Base-by-base conservation (phyloP, 139 green algal genomes). In the Chlorella sp. region DNA sequence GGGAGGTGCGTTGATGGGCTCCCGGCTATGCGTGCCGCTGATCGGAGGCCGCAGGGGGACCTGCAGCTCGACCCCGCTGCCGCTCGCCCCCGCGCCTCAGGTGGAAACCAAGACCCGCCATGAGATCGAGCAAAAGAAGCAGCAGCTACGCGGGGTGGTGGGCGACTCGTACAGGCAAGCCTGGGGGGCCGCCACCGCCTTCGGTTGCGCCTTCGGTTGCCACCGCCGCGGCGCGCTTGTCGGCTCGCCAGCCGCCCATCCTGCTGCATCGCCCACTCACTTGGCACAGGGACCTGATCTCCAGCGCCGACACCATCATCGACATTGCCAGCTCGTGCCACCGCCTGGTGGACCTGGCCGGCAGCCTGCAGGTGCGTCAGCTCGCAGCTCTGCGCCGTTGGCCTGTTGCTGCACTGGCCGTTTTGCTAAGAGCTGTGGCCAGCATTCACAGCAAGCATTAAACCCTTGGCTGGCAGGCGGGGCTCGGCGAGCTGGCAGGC, bases 51-150 rank as follows among this genome's bases (percentile, higher is more conserved):
- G 46, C 46, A 54, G 46, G 8, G 46, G 51, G 51, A n/a, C 51
- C 9, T 20, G 51, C 11, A 60, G 51, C 51, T 60, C 51, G 24
- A 20, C 51, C 51, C 14, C 51, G 51, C 51, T 60, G 51, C 51
- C 51, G 2, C 51, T 60, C 11, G 13, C 11, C 51, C 51, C 51
- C 14, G 51, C 51, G 9, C 51, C 11, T 24, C 87, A 98, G 91
- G 92, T 98, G 46, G 95, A 98, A 79, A 85, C 88, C 9, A 89
- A 90, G 38, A 97, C 94, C 0, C 83, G 89, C 13, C 85, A 90
- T 68, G 93, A 99, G 65, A 97, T 99, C 26, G 94, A 98, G 67
- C 93, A 95, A 64, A 99, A 98, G 85, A 96, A 97, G 79, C 80
- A 91, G 54, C 90, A 98, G 87, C 91, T 99, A 34, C 90, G 95